phyloP scores from a whole-genome alignment of 2,329 filamentous ascomycete species.

The Pyricularia pennisetigena region DNA sequence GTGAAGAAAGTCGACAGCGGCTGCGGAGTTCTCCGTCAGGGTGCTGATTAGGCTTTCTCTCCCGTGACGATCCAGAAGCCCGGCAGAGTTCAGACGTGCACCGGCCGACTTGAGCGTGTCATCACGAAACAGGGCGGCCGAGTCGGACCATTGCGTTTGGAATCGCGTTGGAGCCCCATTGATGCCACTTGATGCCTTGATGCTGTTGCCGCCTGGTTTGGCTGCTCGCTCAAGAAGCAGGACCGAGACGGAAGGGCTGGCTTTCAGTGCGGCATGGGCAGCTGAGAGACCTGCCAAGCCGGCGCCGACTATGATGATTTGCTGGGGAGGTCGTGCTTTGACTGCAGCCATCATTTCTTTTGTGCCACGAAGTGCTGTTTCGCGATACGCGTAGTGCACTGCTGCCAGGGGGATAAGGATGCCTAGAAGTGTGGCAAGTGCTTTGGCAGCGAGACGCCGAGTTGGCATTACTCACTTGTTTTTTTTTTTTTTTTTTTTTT shows the following conservation, averaged over 20 bases:
- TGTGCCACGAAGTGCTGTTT: not conserved
- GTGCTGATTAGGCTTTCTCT: slow-evolving; percentile 32
- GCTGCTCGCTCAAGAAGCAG: slow-evolving; percentile 4
- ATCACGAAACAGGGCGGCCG: slow-evolving; percentile 34
- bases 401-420: slow-evolving; percentile 1
- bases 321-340: not conserved
- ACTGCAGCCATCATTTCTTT: slow-evolving; percentile 1
- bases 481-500: not conserved
- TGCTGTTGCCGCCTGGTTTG: slow-evolving; percentile 6
- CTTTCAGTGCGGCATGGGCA: slow-evolving; percentile 3
- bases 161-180: slow-evolving; percentile 39
- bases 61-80: slow-evolving; percentile 18
- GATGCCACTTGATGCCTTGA: slow-evolving; percentile 6
- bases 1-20: slow-evolving; percentile 45
- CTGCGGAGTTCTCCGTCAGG: slow-evolving; percentile 35
- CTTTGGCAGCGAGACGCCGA: not conserved
- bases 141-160: slow-evolving; percentile 27
- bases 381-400: not conserved
- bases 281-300: not conserved
- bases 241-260: not conserved
- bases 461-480: slow-evolving; percentile 1
- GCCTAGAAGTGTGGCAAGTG: not conserved
- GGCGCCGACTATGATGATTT: slow-evolving; percentile 5
- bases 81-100: slow-evolving; percentile 17
- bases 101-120: slow-evolving; percentile 52